Percentiles rank a stretch among this genome's conserved stretches.
Evolutionary conservation across 495 filamentous ascomycete genomes (phyloP).

Genomic region (Trichocladium uniseriatum): DNA sequence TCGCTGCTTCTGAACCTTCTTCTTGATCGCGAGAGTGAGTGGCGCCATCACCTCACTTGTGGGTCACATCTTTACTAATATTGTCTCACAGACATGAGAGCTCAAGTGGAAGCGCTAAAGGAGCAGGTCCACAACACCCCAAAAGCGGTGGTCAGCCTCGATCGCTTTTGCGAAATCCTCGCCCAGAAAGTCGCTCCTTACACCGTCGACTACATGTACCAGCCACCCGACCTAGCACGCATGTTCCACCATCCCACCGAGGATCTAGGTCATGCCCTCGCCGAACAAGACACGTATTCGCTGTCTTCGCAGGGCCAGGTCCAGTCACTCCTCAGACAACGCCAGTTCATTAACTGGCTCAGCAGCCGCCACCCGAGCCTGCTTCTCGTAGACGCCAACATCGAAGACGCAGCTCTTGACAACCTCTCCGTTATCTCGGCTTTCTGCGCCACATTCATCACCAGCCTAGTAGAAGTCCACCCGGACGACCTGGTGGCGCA

Average conservation of each 20-base stretch:
- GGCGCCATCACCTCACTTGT: no score
- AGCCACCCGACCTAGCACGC: neutral
- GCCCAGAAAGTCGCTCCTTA: neutral
- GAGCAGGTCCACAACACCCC: no score
- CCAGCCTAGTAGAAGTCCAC: neutral
- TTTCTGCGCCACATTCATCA: neutral
- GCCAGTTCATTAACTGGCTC: neutral
- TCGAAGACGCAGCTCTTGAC: neutral
- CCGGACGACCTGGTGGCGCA: neutral
- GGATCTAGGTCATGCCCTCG: neutral
- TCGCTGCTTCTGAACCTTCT: no score
- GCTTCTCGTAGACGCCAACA: neutral
- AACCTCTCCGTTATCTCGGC: neutral
- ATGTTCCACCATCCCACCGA: neutral
- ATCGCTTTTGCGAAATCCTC: no score
- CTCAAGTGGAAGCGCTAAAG: no score
- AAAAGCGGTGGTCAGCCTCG: no score
- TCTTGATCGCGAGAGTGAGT: no score
- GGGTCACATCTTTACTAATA: no score
- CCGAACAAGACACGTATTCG: neutral
- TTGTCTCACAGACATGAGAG: no score
- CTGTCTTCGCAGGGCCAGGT: neutral
- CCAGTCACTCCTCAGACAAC: neutral
- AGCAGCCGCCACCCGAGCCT: neutral
- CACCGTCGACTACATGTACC: neutral